Percentiles rank a stretch among this genome's conserved stretches.
These are phyloP conservation scores for Zychaea mexicana DNA, from an alignment of 371 early-diverging fungal species.

Conservation along the genomic window DNA sequence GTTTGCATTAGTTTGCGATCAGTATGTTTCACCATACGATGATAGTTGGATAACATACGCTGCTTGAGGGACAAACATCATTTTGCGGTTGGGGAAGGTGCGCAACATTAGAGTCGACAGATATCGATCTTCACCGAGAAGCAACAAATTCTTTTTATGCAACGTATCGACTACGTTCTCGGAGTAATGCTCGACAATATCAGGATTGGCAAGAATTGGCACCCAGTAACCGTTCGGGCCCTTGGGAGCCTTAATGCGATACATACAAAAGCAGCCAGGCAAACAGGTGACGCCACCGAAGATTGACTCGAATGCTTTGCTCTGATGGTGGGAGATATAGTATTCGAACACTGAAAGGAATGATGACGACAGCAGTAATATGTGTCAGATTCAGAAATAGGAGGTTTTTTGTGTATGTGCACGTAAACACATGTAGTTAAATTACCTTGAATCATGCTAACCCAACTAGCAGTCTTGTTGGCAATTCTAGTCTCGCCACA, in stretches of 20 bases:
- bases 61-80: constrained; percentile 93
- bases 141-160: constrained; percentile 93
- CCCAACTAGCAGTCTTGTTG: constrained; percentile 71
- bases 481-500: constrained; percentile 91
- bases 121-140: constrained; percentile 96
- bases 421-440: not conserved
- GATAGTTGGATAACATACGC: constrained; percentile 24
- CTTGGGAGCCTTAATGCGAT: constrained; percentile 87
- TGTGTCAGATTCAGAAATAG: not conserved
- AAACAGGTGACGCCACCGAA: constrained; percentile 98
- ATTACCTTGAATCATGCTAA: constrained; percentile 26
- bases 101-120: constrained; percentile 93
- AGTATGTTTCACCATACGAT: not conserved
- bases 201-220: constrained; percentile 84
- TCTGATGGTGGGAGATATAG: constrained; percentile 89
- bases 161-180: constrained; percentile 90
- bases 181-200: constrained; percentile 88
- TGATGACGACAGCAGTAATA: not conserved
- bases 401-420: too few species aligned
- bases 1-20: not conserved
- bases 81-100: constrained; percentile 88
- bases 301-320: constrained; percentile 93
- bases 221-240: constrained; percentile 65
- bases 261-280: constrained; percentile 96
- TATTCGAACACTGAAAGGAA: constrained; percentile 48